These are phyloP conservation scores for Pisolithus marmoratus DNA, from an alignment of 768 basidiomycete species.

Conservation along the genomic window DNA sequence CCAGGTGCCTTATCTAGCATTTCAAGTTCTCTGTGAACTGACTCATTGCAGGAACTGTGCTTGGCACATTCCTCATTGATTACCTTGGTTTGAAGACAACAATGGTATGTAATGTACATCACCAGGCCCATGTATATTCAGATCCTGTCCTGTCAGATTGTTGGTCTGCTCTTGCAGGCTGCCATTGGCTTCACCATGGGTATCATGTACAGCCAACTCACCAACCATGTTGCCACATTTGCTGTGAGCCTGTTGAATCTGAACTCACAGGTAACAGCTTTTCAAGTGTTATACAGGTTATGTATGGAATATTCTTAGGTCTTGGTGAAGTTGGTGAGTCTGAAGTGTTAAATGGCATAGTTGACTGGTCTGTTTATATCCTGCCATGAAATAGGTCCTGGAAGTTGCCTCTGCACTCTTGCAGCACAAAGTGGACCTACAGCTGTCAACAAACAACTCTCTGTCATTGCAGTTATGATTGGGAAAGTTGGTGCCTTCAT, in stretches of 20 bases:
- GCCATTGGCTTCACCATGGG: conserved; percentile 87
- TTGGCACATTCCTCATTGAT: too few relatives aligned
- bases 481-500: conserved; percentile 84
- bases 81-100: too few relatives aligned
- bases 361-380: neutral
- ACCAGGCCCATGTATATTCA: too few relatives aligned
- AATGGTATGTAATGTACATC: too few relatives aligned
- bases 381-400: too few relatives aligned
- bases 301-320: conserved; percentile 88
- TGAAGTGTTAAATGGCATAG: neutral
- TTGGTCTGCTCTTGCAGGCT: conserved; percentile 62
- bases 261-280: neutral
- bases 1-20: too few relatives aligned
- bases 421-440: too few relatives aligned
- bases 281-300: conserved; percentile 37
- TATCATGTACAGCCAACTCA: conserved; percentile 64
- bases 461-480: conserved; percentile 78
- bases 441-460: too few relatives aligned
- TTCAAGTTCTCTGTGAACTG: too few relatives aligned
- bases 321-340: conserved; percentile 76
- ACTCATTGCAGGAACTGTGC: too few relatives aligned
- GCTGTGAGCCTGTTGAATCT: conserved; percentile 40
- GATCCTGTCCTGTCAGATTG: too few relatives aligned
- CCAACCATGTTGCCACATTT: conserved; percentile 61
- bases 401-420: conserved; percentile 77